Evolutionary conservation across 352 stramenopile species (phyloP), one percentile per base, ranked within the genome.

Genomic region (Phytophthora lateralis): DNA sequence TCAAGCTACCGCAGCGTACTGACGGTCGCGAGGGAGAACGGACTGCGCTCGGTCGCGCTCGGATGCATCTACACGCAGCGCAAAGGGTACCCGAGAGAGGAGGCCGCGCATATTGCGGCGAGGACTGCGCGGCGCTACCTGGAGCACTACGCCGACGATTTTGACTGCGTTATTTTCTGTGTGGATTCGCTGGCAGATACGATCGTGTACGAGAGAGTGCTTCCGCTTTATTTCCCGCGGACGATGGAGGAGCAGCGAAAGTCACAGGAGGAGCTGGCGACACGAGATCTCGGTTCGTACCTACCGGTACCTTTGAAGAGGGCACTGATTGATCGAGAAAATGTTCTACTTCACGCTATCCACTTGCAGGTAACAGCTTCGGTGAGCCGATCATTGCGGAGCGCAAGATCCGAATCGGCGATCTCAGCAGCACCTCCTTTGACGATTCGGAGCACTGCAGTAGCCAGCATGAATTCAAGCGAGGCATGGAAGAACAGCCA

Each of bases 381-480:
- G 87, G 87, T 3, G 87, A 93, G 66, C 82, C 82, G 2, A 76
- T 93, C n/a, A 91, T 94, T 20, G 66, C 73, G 29, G 88, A 96
- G 52, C 80, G 88, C 17, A 88, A 88, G 73, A 94, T 96, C 48
- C 84, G 84, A 29, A 93, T 94, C 26, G 59, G 62, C 27, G 56
- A 49, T 42, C 57, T 69, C 42, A 69, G 47, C 17, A 65, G 14
- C 37, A 47, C 24, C 11, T 59, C 69, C 27, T 35, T 56, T 6
- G 49, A 41, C 27, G 38, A 17, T 11, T 32, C 60, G 14, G 65
- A 75, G 32, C 50, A 69, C 26, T 39, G 44, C 14, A 64, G 66
- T 1, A 71, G 75, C 9, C 48, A 85, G n/a, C 41, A 55, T 11
- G 70, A 69, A 15, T 51, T 50, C 27, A 45, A 63, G 7, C 15